Percentiles rank a stretch among this genome's conserved stretches.
phyloP scores from a whole-genome alignment of 495 filamentous ascomycete species.

The Talaromyces adpressus region DNA sequence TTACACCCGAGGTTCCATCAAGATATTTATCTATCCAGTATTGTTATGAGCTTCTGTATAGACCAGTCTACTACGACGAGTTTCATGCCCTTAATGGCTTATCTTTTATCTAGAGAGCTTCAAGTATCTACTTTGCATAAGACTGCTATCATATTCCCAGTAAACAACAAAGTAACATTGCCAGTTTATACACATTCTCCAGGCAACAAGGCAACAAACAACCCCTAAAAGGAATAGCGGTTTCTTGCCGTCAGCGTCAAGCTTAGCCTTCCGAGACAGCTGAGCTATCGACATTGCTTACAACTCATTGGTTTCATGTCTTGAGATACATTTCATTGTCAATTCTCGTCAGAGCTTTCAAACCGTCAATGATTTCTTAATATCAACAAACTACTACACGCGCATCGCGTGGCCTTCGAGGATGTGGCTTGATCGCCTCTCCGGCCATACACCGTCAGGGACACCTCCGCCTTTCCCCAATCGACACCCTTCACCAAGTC shows the following conservation, averaged over 20 bases:
- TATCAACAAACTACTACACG: neutral
- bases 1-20: neutral
- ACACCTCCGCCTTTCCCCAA: constrained; percentile 50
- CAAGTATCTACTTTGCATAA: no score
- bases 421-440: constrained; percentile 89
- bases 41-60: neutral
- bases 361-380: neutral
- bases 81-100: neutral
- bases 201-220: neutral
- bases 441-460: constrained; percentile 57
- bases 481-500: constrained; percentile 65
- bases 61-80: neutral
- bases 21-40: neutral
- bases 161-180: neutral
- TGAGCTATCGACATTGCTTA: neutral
- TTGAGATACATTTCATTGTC: neutral
- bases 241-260: neutral
- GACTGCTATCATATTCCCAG: no score
- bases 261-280: neutral
- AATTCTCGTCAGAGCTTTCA: neutral
- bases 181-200: neutral
- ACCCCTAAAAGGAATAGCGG: neutral
- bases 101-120: no score
- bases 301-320: neutral
- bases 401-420: constrained; percentile 14